These are phyloP conservation scores for Beauveria australis DNA, from an alignment of 2,329 filamentous ascomycete genomes.

Conservation along the genomic window DNA sequence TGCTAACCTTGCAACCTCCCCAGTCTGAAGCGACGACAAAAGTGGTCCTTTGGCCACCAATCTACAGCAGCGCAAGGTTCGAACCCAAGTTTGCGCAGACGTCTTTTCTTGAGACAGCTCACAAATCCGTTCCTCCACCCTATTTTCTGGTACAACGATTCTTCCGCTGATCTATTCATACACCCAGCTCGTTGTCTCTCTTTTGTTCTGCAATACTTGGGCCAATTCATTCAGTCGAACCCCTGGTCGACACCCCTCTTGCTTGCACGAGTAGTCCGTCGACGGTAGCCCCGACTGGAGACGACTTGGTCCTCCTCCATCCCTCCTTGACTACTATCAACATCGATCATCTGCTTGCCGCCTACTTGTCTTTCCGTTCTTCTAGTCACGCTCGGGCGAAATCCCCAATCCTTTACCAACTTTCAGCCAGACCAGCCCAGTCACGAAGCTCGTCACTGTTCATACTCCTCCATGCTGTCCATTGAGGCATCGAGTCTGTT, in stretches of 20 bases:
- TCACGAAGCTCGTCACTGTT: background rate
- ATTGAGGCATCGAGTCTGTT: background rate
- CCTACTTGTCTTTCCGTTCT: background rate
- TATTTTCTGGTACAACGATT: background rate
- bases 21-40: constrained; percentile 5
- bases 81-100: background rate
- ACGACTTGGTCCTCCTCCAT: background rate
- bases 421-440: background rate
- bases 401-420: background rate
- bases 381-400: background rate
- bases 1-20: constrained; percentile 6
- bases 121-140: background rate
- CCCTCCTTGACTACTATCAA: background rate
- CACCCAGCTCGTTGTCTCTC: background rate
- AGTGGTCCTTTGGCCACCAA: constrained; percentile 5
- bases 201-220: background rate
- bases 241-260: background rate
- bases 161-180: background rate
- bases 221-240: background rate
- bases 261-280: background rate
- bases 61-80: background rate
- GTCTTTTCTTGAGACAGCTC: constrained; percentile 8
- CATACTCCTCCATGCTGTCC: background rate
- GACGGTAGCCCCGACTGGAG: background rate
- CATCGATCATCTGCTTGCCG: background rate